phyloP scores from a whole-genome alignment of 2,329 filamentous ascomycete species.

The Neodidymelliopsis sp. region DNA sequence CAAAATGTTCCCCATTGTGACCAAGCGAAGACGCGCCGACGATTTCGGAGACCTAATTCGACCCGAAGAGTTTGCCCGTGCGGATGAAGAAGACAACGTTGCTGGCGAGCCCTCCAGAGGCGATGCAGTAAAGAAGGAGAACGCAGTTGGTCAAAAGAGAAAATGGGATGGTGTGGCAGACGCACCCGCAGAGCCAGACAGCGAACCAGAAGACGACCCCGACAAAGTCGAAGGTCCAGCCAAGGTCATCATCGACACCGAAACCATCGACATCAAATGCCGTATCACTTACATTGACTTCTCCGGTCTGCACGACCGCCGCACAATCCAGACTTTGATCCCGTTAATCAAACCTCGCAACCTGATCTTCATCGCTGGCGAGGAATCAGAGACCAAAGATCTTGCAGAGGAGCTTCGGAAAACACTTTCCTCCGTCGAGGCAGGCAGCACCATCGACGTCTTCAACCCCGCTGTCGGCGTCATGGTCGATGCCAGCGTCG shows the following conservation, averaged over 20 bases:
- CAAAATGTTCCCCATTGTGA: constrained; percentile 86
- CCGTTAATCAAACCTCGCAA: constrained; percentile 94
- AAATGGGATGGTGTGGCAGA: constrained; percentile 80
- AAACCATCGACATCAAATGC: constrained; percentile 72
- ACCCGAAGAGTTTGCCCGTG: constrained; percentile 90
- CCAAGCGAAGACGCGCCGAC: constrained; percentile 79
- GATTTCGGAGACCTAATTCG: constrained; percentile 95
- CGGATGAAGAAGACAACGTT: constrained; percentile 84
- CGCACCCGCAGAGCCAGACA: constrained; percentile 53
- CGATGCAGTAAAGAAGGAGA: constrained; percentile 58
- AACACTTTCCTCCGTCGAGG: constrained; percentile 60
- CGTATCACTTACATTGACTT: constrained; percentile 91
- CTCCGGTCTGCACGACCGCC: constrained; percentile 88
- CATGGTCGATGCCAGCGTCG: constrained; percentile 87
- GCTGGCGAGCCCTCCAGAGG: constrained; percentile 69
- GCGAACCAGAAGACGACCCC: constrained; percentile 58
- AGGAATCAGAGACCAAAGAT: constrained; percentile 72
- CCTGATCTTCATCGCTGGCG: constrained; percentile 88
- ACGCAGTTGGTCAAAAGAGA: constrained; percentile 82
- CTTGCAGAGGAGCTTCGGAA: constrained; percentile 83
- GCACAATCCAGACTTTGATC: constrained; percentile 92
- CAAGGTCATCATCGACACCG: constrained; percentile 72
- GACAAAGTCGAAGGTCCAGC: constrained; percentile 71
- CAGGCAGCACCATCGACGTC: constrained; percentile 65
- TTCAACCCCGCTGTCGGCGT: constrained; percentile 81